Base-by-base conservation (phyloP, 1,139 yeast species). In the Yamadazyma spencermartinsiae region DNA sequence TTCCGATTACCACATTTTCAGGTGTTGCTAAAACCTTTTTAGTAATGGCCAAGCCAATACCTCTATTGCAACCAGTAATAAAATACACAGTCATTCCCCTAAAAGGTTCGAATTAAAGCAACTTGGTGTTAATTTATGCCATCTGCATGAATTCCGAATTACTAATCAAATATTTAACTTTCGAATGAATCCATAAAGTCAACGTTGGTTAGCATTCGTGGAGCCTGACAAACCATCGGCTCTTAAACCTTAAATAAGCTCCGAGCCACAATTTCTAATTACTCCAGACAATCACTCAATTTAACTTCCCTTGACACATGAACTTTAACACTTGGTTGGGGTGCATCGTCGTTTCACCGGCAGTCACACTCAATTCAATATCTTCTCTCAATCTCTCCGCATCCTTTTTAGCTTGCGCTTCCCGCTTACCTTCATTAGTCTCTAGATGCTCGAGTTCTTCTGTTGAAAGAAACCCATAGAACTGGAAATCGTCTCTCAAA, bases 391-490 rank as follows among this genome's bases (percentile, higher is more conserved):
- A 56, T 20, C 50, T 43, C 37, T 63, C 71, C 19, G 43, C 27
- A 14, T 55, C 60, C 37, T 61, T 59, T 44, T 58, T 63, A 24
- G 43, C 48, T 29, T 55, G 57, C 4, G 62, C 56, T 35, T 66
- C 69, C 33, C 47, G 44, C 42, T 63, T 62, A 0, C 80, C 82
- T 19, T 64, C 61, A 4, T 72, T 74, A 1, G 68, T 60, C 34
- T 65, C 66, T 42, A 62, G 42, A 35, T 52, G 47, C 33, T 62
- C 61, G 19, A 73, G 48, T 48, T 80, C 82, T 23, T 73, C 69
- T 20, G 70, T 71, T 0, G 83, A 75, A 34, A 73, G 61, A 49
- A 80, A 75, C 8, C 89, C 89, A 32, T 75, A 72, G 61, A 83
- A 82, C 36, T 76, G 77, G 51, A 79, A 80, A 35, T 76, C 76